phyloP scores from a whole-genome alignment of 306 rosid genomes.

The Ormosia semicastrata region DNA sequence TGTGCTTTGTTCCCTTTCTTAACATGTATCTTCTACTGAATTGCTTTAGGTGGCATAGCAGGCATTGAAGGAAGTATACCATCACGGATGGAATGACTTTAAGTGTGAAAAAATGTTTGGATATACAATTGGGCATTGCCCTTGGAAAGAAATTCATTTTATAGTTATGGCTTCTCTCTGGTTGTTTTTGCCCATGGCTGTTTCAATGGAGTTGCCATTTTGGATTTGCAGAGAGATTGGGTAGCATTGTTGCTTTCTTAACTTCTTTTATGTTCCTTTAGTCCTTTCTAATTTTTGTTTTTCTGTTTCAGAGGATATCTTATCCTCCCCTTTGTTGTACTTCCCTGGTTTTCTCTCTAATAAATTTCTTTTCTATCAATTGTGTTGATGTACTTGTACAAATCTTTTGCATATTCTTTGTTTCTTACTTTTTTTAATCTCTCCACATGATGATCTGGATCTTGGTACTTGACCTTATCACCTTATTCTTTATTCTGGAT shows the following conservation, averaged over 20 bases:
- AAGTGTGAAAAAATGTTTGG: neutral
- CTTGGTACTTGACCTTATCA: neutral
- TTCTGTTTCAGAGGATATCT: neutral
- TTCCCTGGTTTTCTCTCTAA: neutral
- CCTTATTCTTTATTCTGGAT: conserved; percentile 5
- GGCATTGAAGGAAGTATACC: neutral
- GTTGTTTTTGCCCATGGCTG: neutral
- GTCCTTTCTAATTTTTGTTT: neutral
- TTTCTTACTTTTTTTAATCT: neutral
- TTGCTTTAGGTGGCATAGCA: neutral
- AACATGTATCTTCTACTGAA: neutral
- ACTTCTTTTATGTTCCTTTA: neutral
- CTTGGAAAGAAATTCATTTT: neutral
- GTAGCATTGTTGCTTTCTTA: neutral
- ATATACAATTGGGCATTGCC: neutral
- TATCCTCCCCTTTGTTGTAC: neutral
- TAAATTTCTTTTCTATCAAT: neutral
- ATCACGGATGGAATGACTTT: neutral
- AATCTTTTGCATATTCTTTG: neutral
- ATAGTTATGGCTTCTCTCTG: neutral
- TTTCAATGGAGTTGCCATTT: neutral
- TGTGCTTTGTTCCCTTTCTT: neutral
- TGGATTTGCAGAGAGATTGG: neutral
- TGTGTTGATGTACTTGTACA: neutral
- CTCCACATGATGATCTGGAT: neutral